Evolutionary conservation across 106 monocot species (phyloP), one percentile per base, ranked within the genome.

Genomic region (Apostasia ramifera): DNA sequence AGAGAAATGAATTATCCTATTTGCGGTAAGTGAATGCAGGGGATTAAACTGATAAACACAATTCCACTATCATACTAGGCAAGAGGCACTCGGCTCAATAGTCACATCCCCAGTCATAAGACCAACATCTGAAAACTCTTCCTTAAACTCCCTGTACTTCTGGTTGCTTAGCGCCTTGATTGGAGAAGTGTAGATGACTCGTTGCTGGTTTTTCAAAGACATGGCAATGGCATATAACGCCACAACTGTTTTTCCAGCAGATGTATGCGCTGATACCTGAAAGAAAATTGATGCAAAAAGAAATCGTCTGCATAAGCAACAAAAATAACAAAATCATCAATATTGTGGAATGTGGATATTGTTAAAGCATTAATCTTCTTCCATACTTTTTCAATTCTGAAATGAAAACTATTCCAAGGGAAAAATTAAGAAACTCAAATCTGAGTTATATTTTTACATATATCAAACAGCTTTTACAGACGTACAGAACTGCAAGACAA

Each of bases 141-240:
- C 85, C 76, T 98, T 98, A 55, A 98, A 98, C 47, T 98, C 95
- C 63, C 92, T 87, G 58, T 98, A 98, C 73, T 98, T 98, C 14
- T 98, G 97, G 53, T 98, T 98, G 70, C 97, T 93, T 2, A 98
- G 83, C 6, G 97, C 97, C 81, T 98, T 98, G 70, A 98, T 98
- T 41, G 97, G 97, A 51, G 92, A 90, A 40, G 97, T 98, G 77
- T 98, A 98, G 8, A 98, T 88, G 47, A 98, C 97, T 48, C 97
- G 75, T 67, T 98, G 92, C 14, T 90, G 83, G 59, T 92, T 79
- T 70, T 77, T 72, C 71, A 98, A 54, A 37, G 92, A 92, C 97
- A 90, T 95, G 2, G 91, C 91, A 54, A 95, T 95, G 2, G 95
- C 95, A 81, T 95, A 95, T 52, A 79, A 74, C 47, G 97, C 97